A percentile compares a stretch with the other conserved stretches of the same genome.
phyloP scores from a whole-genome alignment of 1,139 yeast genomes.

The Yamadazyma dushanensis region DNA sequence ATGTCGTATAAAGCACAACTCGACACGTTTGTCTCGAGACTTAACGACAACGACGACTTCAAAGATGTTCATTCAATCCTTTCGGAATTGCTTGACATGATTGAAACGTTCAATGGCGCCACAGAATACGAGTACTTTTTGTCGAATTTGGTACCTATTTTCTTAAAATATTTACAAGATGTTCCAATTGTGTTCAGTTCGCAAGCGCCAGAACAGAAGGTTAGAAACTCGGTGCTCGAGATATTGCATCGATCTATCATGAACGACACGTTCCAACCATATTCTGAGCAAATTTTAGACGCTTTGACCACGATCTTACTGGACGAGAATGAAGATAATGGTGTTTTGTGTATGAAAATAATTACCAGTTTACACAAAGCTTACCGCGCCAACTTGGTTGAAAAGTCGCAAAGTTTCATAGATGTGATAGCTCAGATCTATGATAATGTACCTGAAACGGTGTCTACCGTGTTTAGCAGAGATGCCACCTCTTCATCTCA shows the following conservation, averaged over 20 bases:
- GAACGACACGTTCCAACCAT: conserved; percentile 79
- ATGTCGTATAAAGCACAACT: conserved; percentile 54
- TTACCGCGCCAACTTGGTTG: conserved; percentile 66
- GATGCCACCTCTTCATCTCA: conserved; percentile 36
- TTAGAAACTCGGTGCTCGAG: conserved; percentile 76
- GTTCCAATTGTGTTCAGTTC: conserved; percentile 74
- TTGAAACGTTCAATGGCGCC: conserved; percentile 79
- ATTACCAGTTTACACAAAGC: conserved; percentile 87
- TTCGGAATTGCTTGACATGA: conserved; percentile 80
- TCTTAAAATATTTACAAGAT: conserved; percentile 57
- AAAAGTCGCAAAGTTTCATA: conserved; percentile 77
- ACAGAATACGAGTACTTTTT: conserved; percentile 75
- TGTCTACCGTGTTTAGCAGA: conserved; percentile 55
- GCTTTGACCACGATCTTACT: conserved; percentile 61
- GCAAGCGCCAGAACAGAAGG: conserved; percentile 66
- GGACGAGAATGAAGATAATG: conserved; percentile 92
- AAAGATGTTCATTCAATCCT: conserved; percentile 64
- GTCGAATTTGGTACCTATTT: conserved; percentile 59
- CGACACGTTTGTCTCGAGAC: conserved; percentile 61
- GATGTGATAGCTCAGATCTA: conserved; percentile 76
- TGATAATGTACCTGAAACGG: conserved; percentile 76
- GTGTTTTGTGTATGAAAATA: conserved; percentile 86
- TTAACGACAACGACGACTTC: conserved; percentile 56
- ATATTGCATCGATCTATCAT: conserved; percentile 78
- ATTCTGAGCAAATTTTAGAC: conserved; percentile 61